These are phyloP conservation scores for Colletotrichum musicola DNA, from an alignment of 2,329 filamentous ascomycete species.

Conservation along the genomic window DNA sequence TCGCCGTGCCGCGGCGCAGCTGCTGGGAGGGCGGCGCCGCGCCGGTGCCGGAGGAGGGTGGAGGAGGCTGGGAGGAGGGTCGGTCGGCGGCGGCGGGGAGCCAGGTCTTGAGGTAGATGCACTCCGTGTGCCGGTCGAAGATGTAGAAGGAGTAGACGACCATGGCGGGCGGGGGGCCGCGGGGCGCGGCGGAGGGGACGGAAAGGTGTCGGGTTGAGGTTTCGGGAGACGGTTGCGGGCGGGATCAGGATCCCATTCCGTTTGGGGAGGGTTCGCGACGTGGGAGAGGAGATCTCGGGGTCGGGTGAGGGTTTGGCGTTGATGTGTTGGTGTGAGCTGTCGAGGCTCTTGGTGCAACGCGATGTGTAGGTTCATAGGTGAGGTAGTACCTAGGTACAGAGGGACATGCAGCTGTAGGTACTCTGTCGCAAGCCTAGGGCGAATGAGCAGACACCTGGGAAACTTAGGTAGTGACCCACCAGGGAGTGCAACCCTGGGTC, in stretches of 20 bases:
- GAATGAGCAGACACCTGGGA: too few species aligned
- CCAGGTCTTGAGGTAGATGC: conserved; percentile 95
- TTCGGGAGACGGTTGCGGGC: not conserved
- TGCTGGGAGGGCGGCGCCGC: conserved; percentile 32
- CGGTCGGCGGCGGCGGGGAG: conserved; percentile 56
- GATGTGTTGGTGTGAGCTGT: conserved; percentile 9
- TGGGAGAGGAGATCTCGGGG: not conserved
- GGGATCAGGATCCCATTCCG: conserved; percentile 29
- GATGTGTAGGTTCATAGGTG: too few species aligned
- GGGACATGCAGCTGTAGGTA: too few species aligned
- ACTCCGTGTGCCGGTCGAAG: conserved; percentile 98
- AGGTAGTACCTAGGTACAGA: too few species aligned
- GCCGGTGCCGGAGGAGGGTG: conserved; percentile 39
- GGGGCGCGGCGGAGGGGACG: not conserved
- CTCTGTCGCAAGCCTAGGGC: too few species aligned
- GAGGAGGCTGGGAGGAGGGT: conserved; percentile 56
- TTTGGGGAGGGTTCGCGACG: not conserved
- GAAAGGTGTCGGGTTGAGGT: not conserved
- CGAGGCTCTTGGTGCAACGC: too few species aligned
- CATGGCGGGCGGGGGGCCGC: conserved; percentile 68
- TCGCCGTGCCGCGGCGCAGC: conserved; percentile 17
- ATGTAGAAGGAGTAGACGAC: conserved; percentile 98
- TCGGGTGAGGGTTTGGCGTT: not conserved
- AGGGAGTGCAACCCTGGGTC: too few species aligned
- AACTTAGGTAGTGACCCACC: too few species aligned